These are phyloP conservation scores for Penicillium crystallinum DNA, from an alignment of 495 filamentous ascomycete species.

Conservation along the genomic window DNA sequence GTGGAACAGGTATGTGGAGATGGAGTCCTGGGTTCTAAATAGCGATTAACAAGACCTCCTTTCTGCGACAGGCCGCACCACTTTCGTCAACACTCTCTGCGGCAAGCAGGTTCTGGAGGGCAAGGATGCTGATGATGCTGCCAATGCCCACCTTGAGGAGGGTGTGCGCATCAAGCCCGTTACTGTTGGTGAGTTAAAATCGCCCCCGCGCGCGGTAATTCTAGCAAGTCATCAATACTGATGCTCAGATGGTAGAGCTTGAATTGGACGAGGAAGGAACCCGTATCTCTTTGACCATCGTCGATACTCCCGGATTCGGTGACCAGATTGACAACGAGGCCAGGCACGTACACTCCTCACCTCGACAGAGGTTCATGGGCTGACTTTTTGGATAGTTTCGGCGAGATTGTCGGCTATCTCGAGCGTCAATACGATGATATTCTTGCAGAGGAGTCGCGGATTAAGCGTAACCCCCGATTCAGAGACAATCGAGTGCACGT, in stretches of 20 bases:
- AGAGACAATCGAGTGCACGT: conserved; percentile 98
- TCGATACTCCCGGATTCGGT: conserved; percentile 97
- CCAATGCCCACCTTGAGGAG: conserved; percentile 86
- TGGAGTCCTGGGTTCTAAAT: conserved; percentile 17
- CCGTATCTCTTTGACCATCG: conserved; percentile 94
- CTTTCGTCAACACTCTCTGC: conserved; percentile 98
- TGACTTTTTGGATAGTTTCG: conserved; percentile 60
- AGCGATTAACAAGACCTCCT: conserved; percentile 17
- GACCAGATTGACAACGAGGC: conserved; percentile 99
- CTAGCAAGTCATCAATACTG: conserved; percentile 4
- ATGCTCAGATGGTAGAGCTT: conserved; percentile 57
- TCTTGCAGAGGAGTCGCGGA: conserved; percentile 96
- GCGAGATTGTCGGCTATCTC: conserved; percentile 94
- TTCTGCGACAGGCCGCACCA: conserved; percentile 71
- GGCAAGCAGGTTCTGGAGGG: conserved; percentile 82
- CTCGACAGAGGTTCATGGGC: conserved; percentile 5
- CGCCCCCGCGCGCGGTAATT: background rate
- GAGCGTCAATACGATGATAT: conserved; percentile 99
- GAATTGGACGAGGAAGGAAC: conserved; percentile 98
- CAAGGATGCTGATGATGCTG: conserved; percentile 87
- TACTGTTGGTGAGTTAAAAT: conserved; percentile 75
- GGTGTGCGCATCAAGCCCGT: conserved; percentile 97
- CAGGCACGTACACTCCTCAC: conserved; percentile 53
- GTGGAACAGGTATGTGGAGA: conserved; percentile 77
- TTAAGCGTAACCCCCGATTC: conserved; percentile 99